Conservation (phyloP, 179 eudicot species). For the Silene coronaria region DNA sequence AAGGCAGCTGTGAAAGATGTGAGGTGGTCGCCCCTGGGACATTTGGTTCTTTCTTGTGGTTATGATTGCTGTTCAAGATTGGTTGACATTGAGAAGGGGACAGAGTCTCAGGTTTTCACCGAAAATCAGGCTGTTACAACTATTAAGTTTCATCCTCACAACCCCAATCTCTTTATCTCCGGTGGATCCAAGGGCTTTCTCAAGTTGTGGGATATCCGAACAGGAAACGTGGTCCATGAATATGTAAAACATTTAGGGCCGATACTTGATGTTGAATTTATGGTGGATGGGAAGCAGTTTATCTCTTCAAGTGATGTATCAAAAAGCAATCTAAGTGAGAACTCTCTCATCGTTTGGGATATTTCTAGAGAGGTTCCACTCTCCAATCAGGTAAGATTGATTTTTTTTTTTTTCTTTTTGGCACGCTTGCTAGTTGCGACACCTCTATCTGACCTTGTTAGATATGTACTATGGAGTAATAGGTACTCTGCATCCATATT, state of each 20-base stretch:
- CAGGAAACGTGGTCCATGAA: constrained; percentile 55
- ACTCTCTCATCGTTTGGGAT: constrained; percentile 90
- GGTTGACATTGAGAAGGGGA: constrained; percentile 70
- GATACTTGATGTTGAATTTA: constrained; percentile 84
- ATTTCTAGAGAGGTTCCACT: constrained; percentile 72
- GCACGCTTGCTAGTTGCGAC: not conserved
- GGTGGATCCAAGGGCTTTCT: constrained; percentile 81
- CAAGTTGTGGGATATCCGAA: constrained; percentile 83
- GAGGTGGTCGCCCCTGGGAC: constrained; percentile 73
- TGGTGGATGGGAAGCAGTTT: constrained; percentile 55
- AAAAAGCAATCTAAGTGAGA: constrained; percentile 73
- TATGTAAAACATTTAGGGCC: constrained; percentile 63
- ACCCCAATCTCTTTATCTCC: constrained; percentile 73
- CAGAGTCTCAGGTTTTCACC: constrained; percentile 59
- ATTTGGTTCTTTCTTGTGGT: constrained; percentile 79
- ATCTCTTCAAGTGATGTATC: constrained; percentile 89
- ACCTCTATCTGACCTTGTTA: not conserved
- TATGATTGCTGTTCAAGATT: constrained; percentile 72
- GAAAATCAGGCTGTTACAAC: constrained; percentile 82
- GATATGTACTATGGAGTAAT: not conserved
- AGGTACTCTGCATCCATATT: not conserved
- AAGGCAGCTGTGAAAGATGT: constrained; percentile 86
- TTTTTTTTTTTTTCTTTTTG: not conserved
- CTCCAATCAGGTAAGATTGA: constrained; percentile 71
- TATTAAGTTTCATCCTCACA: constrained; percentile 68